Evolutionary conservation across 768 basidiomycete genomes (phyloP).

Genomic region (Dictyophora rubrovolvata): DNA sequence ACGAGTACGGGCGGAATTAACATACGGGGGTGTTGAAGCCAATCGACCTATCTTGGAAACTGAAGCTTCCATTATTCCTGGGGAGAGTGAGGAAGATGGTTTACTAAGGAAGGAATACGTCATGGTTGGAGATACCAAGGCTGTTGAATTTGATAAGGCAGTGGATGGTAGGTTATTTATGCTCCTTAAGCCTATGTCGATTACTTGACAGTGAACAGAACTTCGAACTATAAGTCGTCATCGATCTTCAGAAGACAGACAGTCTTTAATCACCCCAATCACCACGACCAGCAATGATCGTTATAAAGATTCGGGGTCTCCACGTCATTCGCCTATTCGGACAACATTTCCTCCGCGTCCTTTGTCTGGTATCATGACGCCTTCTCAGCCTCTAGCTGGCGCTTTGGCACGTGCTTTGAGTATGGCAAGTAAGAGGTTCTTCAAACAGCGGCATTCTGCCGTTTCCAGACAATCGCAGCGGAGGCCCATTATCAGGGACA

Average conservation of each 20-base stretch:
- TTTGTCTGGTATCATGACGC: conserved; percentile 30
- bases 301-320: conserved; percentile 17
- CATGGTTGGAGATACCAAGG: conserved; percentile 79
- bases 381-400: conserved; percentile 58
- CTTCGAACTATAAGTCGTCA: conserved; percentile 45
- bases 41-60: conserved; percentile 20
- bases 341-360: conserved; percentile 61
- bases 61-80: conserved; percentile 62
- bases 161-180: conserved; percentile 63
- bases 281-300: conserved; percentile 23
- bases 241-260: conserved; percentile 48
- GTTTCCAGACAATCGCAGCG: conserved; percentile 22
- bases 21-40: background rate
- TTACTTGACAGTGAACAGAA: conserved; percentile 34
- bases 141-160: conserved; percentile 84
- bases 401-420: conserved; percentile 72
- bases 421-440: conserved; percentile 73
- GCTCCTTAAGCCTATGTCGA: background rate
- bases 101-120: conserved; percentile 83
- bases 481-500: conserved; percentile 19
- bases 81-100: conserved; percentile 78
- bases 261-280: conserved; percentile 34
- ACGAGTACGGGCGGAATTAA: background rate
- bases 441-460: conserved; percentile 41
- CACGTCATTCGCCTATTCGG: conserved; percentile 22